phyloP scores from a whole-genome alignment of 1,139 yeast genomes.

The Zygosaccharomyces sapae region DNA sequence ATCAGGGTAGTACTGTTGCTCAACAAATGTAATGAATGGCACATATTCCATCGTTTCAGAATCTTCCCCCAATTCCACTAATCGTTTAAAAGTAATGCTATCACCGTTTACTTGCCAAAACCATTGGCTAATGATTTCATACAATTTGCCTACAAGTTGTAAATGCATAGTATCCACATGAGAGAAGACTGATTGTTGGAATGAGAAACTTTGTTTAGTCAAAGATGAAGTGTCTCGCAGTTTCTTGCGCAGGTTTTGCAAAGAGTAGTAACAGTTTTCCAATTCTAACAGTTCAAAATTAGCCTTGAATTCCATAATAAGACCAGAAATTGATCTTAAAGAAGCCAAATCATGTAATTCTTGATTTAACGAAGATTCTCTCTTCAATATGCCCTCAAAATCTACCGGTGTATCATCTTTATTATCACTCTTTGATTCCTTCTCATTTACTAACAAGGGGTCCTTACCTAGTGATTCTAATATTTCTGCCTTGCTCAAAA shows the following conservation, averaged over 20 bases:
- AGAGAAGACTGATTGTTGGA: conserved; percentile 29
- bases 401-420: neutral
- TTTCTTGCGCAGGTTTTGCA: conserved; percentile 26
- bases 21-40: conserved; percentile 18
- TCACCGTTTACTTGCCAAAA: conserved; percentile 27
- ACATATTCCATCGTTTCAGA: conserved; percentile 20
- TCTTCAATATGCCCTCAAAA: conserved; percentile 15
- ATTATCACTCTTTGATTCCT: neutral
- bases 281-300: conserved; percentile 28
- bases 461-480: conserved; percentile 20
- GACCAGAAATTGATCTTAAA: conserved; percentile 21
- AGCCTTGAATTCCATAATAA: conserved; percentile 29
- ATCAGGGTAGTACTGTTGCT: conserved; percentile 19
- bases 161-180: conserved; percentile 30
- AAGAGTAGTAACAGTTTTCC: conserved; percentile 33
- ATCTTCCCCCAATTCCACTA: conserved; percentile 15
- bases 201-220: conserved; percentile 25
- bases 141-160: conserved; percentile 20
- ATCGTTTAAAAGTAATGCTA: conserved; percentile 17
- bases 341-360: conserved; percentile 24
- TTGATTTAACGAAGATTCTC: conserved; percentile 21
- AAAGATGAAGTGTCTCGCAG: conserved; percentile 18
- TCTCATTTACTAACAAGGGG: conserved; percentile 17
- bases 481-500: conserved; percentile 8
- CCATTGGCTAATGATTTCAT: conserved; percentile 17